Evolutionary conservation across 805 yeast species (phyloP).

Genomic region (Saccharomycopsis fibuligera): DNA sequence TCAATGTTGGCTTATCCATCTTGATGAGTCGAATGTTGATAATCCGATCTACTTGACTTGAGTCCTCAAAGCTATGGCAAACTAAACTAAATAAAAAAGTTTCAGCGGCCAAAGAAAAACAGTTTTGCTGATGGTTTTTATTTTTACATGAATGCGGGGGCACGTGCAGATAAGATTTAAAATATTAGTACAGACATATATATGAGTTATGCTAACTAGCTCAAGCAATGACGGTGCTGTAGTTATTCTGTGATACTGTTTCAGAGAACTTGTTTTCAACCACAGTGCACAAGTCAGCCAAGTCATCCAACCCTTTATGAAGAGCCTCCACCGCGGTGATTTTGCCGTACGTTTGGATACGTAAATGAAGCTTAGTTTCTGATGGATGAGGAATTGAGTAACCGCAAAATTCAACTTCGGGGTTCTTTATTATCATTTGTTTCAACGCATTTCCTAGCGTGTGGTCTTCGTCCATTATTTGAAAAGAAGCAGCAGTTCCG

Average conservation of each 20-base stretch:
- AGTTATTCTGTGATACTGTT: constrained; percentile 33
- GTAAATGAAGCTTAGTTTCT: constrained; percentile 77
- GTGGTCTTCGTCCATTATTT: constrained; percentile 90
- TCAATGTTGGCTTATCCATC: constrained; percentile 13
- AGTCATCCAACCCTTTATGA: constrained; percentile 83
- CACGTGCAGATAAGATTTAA: too few relatives aligned
- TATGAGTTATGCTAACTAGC: not conserved
- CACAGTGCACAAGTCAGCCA: constrained; percentile 73
- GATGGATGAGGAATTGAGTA: constrained; percentile 98
- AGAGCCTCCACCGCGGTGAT: constrained; percentile 89
- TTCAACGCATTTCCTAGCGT: constrained; percentile 92
- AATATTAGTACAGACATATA: too few relatives aligned
- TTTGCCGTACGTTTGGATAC: constrained; percentile 88
- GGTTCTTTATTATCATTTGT: constrained; percentile 93
- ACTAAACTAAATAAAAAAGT: too few relatives aligned
- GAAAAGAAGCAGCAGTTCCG: constrained; percentile 92
- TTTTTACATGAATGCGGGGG: too few relatives aligned
- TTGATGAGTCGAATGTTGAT: too few relatives aligned
- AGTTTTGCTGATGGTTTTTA: too few relatives aligned
- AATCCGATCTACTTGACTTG: too few relatives aligned
- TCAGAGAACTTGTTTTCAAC: constrained; percentile 75
- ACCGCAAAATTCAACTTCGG: constrained; percentile 97
- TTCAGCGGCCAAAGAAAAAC: too few relatives aligned
- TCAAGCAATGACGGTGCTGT: not conserved
- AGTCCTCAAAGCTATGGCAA: too few relatives aligned